A percentile compares a stretch with the other conserved stretches of the same genome.
These are phyloP conservation scores for Penicillium sp. DNA, from an alignment of 2,329 filamentous ascomycete genomes.

Conservation along the genomic window DNA sequence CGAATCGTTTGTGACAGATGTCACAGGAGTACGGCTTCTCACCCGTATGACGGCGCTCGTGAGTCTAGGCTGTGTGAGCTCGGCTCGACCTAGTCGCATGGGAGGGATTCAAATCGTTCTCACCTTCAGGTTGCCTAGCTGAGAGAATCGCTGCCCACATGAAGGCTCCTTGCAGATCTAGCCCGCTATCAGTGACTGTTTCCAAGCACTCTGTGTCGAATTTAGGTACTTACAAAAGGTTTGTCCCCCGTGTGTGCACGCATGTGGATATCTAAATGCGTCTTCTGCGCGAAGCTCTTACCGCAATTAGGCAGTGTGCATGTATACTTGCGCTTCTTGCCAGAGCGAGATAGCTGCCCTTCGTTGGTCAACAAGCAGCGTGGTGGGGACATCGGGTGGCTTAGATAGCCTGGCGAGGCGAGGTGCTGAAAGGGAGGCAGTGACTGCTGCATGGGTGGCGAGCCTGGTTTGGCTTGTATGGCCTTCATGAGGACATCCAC, in stretches of 20 bases:
- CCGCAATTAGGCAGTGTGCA: conserved; percentile 72
- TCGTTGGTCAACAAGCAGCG: conserved; percentile 30
- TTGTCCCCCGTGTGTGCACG: conserved; percentile 85
- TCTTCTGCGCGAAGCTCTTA: conserved; percentile 87
- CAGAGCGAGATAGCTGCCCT: conserved; percentile 35
- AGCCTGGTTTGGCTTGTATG: conserved; percentile 65
- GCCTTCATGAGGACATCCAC: conserved; percentile 86
- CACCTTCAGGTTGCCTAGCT: conserved; percentile 86
- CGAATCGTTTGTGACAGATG: conserved; percentile 76
- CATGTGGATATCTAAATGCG: conserved; percentile 85
- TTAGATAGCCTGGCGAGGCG: conserved; percentile 23
- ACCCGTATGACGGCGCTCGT: conserved; percentile 81
- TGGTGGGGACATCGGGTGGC: conserved; percentile 25
- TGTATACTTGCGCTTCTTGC: conserved; percentile 61
- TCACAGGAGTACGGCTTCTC: conserved; percentile 80
- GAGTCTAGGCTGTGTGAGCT: conserved; percentile 56
- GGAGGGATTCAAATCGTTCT: conserved; percentile 24
- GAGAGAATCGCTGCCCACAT: conserved; percentile 80
- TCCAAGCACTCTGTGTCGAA: not conserved
- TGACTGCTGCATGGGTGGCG: conserved; percentile 31
- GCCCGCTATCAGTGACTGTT: conserved; percentile 7
- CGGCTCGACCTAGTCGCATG: not conserved
- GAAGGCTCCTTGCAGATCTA: conserved; percentile 66
- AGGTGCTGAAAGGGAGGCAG: conserved; percentile 38
- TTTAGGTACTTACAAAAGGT: conserved; percentile 68